Base-by-base conservation (phyloP, 2,329 filamentous ascomycete genomes). In the Dryadomyces quercus-mongolicae region DNA sequence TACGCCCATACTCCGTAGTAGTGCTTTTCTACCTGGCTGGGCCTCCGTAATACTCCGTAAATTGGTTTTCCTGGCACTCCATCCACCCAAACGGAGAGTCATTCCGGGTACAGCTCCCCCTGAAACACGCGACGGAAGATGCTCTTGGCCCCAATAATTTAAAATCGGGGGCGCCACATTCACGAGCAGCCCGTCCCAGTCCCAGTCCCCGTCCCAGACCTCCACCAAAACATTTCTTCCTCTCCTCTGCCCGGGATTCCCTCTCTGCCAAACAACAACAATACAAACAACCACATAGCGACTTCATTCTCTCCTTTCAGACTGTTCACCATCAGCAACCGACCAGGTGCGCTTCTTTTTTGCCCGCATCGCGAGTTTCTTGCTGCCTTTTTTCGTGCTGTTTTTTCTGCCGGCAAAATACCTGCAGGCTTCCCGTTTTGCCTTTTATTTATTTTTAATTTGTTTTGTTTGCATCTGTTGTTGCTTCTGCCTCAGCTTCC, bases 91-190 rank as follows among this genome's bases (percentile, higher is more conserved):
- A 54, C 52, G 51, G 51, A 25, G 22, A 34, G 12, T 50, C 15
- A 48, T 42, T 50, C 36, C 48, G 25, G 38, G 34, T 31, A 49
- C 40, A 49, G 44, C 52, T 54, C 10, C 57, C 48, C 55, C 55
- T 56, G 55, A 57, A 59, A 56, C 55, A 49, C 51, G 43, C 22
- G 52, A 50, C 50, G 16, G 40, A 20, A 45, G n/a, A 45, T 12
- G 36, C 46, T 38, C 48, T 42, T 47, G 42, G 53, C 51, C 25
- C 55, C 53, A 47, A 54, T 55, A 55, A 55, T 57, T 56, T 58
- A 52, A 52, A 44, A 45, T 52, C 51, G 52, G 49, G 54, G 53
- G 56, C 25, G 25, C 56, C 54, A 55, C 55, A 51, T 22, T 47
- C 42, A 22, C 21, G 42, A 45, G 47, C 46, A 49, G 42, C 42